A percentile compares a stretch with the other conserved stretches of the same genome.
Conservation (phyloP, 345 rosid genomes). For the Acer yangbiense region DNA sequence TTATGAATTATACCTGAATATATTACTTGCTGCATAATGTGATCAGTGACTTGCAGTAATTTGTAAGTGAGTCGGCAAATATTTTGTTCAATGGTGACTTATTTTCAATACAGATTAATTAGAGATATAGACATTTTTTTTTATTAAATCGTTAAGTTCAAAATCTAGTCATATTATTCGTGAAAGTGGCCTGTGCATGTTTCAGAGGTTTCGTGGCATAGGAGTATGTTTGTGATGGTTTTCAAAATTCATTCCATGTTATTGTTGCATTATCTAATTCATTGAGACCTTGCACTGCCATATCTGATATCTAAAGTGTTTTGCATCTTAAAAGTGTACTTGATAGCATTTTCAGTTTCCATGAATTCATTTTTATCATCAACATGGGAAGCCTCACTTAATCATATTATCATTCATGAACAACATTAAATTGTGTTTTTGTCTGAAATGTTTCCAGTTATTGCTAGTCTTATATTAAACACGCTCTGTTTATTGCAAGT, state of each 20-base stretch:
- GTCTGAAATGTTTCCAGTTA: not conserved
- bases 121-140: constrained; percentile 1
- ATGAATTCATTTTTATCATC: constrained; percentile 1
- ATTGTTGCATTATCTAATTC: not conserved
- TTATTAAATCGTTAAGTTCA: not conserved
- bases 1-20: not conserved
- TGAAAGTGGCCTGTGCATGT: not conserved
- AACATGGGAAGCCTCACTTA: not conserved
- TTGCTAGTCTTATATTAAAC: not conserved
- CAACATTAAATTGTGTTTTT: not conserved
- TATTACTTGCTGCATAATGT: not conserved
- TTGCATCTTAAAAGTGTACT: not conserved
- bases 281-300: not conserved
- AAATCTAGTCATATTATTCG: no score
- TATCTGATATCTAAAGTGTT: not conserved
- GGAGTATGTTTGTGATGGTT: not conserved
- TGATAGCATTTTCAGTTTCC: not conserved
- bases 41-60: not conserved
- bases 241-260: not conserved
- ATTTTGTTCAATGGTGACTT: not conserved
- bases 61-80: not conserved
- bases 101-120: not conserved
- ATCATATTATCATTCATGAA: not conserved
- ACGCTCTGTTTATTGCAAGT: constrained; percentile 5
- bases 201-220: not conserved